Base-by-base conservation (phyloP, 345 rosid genomes). In the Gossypium sturtianum region DNA sequence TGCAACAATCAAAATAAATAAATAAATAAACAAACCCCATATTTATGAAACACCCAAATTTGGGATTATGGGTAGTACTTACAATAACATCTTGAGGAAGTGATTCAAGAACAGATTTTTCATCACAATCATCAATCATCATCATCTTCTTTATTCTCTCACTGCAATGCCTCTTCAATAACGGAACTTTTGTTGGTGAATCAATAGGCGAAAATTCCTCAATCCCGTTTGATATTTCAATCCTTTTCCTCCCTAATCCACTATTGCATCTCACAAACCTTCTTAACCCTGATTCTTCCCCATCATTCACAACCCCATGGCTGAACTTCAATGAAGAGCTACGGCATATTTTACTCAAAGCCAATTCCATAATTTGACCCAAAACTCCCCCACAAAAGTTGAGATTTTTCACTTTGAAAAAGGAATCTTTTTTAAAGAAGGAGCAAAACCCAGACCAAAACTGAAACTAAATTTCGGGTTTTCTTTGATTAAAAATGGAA, bases 41-140 rank as follows among this genome's bases (percentile, higher is more conserved):
- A 59, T 41, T 73, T 70, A 17, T 34, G 13, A 56, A 5, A 25
- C 20, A 17, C 67, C 11, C 27, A 76, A 29, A 44, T 19, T 27
- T 41, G 7, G n/a, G 3, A 6, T 52, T 43, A 7, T 9, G 4
- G 41, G 41, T 19, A 49, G 22, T 8, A 77, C 90, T 71, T 64
- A 94, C 97, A 86, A 94, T 81, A 22, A 94, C 70, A 48, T 94
- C 97, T 73, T 83, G 93, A 52, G 97, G 98, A 59, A 94, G 79
- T 69, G 86, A 65, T 77, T 94, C 97, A 34, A 94, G 86, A 15
- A 22, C 22, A 64, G 90, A 85, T 71, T 81, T 81, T 11, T 76
- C 82, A 1, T 72, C 66, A 49, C 20, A 47, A 74, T 74, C 77
- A 25, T 52, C 64, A 75, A n/a, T 13, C 56, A 44, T 8, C 58